Evolutionary conservation across 257 asterid genomes (phyloP), one percentile per base, ranked within the genome.

Genomic region (Penstemon barbatus): DNA sequence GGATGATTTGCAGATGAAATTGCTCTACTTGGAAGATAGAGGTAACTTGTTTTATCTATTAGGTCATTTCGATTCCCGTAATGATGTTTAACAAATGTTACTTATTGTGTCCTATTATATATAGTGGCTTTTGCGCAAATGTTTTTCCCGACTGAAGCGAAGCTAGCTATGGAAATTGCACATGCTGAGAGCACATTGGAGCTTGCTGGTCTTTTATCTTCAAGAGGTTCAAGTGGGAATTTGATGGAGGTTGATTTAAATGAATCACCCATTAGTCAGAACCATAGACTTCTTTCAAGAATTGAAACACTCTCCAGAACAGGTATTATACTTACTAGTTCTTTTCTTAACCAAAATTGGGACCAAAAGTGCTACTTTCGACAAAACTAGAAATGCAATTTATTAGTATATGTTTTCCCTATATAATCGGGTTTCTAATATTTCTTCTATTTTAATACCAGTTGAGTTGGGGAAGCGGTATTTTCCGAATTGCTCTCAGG

Each of bases 111-210:
- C 51, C 51, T 46, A 6, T 2, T 2, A 46, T 46, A 2, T 49
- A 49, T 49, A 89, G 93, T 86, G 82, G 84, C 93, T 11, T 81
- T 82, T 78, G 96, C 93, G 3, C 80, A 81, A 5, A 80, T 84
- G 80, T 77, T 88, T 68, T 88, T 86, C 85, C 96, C 96, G 6
- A 77, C 91, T 10, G 96, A 88, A 82, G 96, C 93, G 12, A 88
- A 86, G 77, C 65, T 88, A 62, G 91, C 91, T 58, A 86, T 88
- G 96, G 87, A 88, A 43, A 88, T 84, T 60, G 96, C 96, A 19
- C 81, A 75, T 71, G 92, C 96, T 61, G 91, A 88, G 84, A 76
- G 86, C 11, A 79, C 89, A 52, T 72, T 83, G 15, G 86, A 78
- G 70, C 76, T 78, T 39, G 82, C 80, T 4, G 78, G 79, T 53